phyloP scores from a whole-genome alignment of 768 basidiomycete genomes.

The Tulasnella sp. region DNA sequence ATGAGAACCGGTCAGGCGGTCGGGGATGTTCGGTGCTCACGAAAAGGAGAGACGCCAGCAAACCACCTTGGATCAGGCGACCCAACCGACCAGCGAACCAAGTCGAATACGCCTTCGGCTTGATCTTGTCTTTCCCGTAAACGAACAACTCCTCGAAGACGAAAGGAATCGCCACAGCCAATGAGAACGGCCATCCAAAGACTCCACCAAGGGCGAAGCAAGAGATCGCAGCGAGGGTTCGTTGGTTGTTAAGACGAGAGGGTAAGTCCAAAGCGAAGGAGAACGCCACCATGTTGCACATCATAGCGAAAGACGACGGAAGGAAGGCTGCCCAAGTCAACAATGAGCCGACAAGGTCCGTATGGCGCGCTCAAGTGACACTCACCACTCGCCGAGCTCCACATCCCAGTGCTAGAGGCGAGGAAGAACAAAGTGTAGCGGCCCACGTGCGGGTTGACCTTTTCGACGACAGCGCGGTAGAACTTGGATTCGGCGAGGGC shows the following conservation, averaged over 20 bases:
- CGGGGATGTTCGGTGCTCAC: conserved; percentile 32
- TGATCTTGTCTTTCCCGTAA: conserved; percentile 53
- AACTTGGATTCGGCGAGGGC: conserved; percentile 70
- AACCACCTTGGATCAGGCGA: conserved; percentile 42
- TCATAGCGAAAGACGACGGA: conserved; percentile 94
- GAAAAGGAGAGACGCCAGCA: conserved; percentile 47
- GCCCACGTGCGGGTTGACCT: conserved; percentile 79
- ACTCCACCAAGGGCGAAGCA: conserved; percentile 72
- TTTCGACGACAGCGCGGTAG: conserved; percentile 68
- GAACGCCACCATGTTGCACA: conserved; percentile 67
- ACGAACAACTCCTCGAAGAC: conserved; percentile 83
- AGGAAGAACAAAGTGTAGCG: conserved; percentile 88
- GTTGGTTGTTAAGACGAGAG: conserved; percentile 37
- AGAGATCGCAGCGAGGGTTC: conserved; percentile 54
- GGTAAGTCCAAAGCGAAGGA: conserved; percentile 55
- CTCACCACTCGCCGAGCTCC: conserved; percentile 76
- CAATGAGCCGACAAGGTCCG: background rate
- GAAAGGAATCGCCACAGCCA: conserved; percentile 78
- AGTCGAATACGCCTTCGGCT: conserved; percentile 29
- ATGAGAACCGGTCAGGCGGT: background rate
- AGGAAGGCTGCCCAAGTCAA: conserved; percentile 55
- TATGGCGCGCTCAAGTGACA: conserved; percentile 1
- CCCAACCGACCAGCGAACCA: conserved; percentile 58
- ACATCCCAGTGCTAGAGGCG: conserved; percentile 85
- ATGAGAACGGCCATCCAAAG: conserved; percentile 95